Evolutionary conservation across 768 basidiomycete species (phyloP).

Genomic region (Galerina marginata): DNA sequence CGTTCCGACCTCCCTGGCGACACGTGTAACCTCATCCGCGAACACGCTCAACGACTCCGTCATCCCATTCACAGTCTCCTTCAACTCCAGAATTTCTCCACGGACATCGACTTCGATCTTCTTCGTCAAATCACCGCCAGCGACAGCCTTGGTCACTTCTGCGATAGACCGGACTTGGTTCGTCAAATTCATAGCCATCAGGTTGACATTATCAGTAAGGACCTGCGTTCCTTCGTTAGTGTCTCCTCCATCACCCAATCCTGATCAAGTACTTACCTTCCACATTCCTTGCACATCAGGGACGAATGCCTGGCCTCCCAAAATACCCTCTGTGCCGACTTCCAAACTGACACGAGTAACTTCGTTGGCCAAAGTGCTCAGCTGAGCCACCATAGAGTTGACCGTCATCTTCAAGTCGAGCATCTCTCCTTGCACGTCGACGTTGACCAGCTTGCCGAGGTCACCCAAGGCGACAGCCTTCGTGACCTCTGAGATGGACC

Average conservation of each 20-base stretch:
- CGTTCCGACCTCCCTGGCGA: slow-evolving; percentile 96
- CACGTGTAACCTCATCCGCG: slow-evolving; percentile 80
- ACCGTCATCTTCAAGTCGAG: slow-evolving; percentile 86
- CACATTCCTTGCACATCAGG: slow-evolving; percentile 95
- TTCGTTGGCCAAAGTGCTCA: slow-evolving; percentile 76
- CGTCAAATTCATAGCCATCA: slow-evolving; percentile 91
- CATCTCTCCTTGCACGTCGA: slow-evolving; percentile 96
- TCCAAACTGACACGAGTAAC: slow-evolving; percentile 93
- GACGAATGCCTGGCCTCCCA: slow-evolving; percentile 92
- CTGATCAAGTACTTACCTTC: slow-evolving; percentile 58
- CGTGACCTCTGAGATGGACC: slow-evolving; percentile 91
- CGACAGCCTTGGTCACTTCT: slow-evolving; percentile 94
- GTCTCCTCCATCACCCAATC: no score
- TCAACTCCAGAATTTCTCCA: slow-evolving; percentile 89
- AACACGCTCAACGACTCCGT: slow-evolving; percentile 86
- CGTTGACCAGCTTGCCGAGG: slow-evolving; percentile 81
- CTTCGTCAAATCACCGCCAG: slow-evolving; percentile 90
- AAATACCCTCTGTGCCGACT: slow-evolving; percentile 90
- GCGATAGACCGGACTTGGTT: slow-evolving; percentile 88
- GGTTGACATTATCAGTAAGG: slow-evolving; percentile 81
- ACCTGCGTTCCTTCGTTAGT: slow-evolving; percentile 33
- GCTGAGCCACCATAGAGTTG: slow-evolving; percentile 85
- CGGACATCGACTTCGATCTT: slow-evolving; percentile 92
- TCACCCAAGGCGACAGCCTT: slow-evolving; percentile 89
- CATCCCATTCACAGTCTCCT: slow-evolving; percentile 96